These are phyloP conservation scores for Phytophthora tentaculata DNA, from an alignment of 352 stramenopile genomes.

Conservation along the genomic window DNA sequence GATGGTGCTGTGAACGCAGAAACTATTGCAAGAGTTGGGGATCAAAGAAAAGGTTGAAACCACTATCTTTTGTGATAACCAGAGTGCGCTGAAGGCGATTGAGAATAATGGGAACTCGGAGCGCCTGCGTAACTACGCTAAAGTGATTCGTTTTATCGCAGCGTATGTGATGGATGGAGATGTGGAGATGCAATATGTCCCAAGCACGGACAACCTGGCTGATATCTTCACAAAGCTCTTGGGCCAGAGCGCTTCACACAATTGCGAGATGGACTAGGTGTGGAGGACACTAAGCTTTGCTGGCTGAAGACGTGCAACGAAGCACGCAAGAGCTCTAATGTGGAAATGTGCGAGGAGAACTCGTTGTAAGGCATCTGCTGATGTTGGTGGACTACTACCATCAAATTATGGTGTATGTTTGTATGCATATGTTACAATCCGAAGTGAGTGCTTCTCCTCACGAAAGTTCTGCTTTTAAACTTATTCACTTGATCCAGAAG, in stretches of 20 bases:
- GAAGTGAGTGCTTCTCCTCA: neutral
- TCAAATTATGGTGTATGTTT: too few relatives aligned
- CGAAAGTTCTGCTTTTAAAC: neutral
- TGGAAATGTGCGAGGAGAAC: neutral
- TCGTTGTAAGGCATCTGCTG: neutral
- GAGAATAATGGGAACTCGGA: slow-evolving; percentile 17
- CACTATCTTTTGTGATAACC: slow-evolving; percentile 11
- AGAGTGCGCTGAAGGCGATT: slow-evolving; percentile 17
- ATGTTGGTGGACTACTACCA: too few relatives aligned
- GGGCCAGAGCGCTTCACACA: neutral
- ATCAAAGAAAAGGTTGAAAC: slow-evolving; percentile 6
- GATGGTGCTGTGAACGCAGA: slow-evolving; percentile 7
- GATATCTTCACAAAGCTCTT: slow-evolving; percentile 1
- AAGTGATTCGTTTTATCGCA: slow-evolving; percentile 5
- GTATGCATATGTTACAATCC: too few relatives aligned
- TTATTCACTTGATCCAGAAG: neutral
- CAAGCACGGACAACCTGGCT: slow-evolving; percentile 2
- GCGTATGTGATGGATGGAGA: neutral
- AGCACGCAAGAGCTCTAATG: neutral
- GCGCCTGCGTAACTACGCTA: slow-evolving; percentile 11
- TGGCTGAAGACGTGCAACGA: neutral
- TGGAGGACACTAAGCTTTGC: neutral
- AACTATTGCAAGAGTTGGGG: slow-evolving; percentile 5
- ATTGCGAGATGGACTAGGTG: neutral
- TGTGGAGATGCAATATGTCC: neutral